phyloP scores from a whole-genome alignment of 2,329 filamentous ascomycete genomes.

The Trichoderma semiorbis region DNA sequence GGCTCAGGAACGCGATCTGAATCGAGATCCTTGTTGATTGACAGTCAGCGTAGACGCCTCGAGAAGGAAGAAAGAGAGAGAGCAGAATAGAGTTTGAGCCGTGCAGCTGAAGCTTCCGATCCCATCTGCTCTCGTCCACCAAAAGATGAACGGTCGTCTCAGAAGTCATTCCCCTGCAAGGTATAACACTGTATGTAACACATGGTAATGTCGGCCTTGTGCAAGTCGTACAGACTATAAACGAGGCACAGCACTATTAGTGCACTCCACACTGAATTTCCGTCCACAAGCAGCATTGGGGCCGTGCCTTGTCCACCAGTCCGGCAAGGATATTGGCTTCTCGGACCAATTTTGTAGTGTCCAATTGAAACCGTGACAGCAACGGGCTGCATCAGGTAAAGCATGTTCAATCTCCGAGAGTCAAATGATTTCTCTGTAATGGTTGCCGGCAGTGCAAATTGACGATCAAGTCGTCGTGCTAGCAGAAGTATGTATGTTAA shows the following conservation, averaged over 20 bases:
- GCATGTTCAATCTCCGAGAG: conserved; percentile 14
- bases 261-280: not conserved
- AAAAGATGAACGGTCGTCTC: not conserved
- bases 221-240: not conserved
- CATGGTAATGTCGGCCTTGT: conserved; percentile 1
- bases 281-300: conserved; percentile 7
- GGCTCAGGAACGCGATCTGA: not conserved
- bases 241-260: conserved; percentile 5
- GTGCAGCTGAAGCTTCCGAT: not conserved
- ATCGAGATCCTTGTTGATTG: not conserved
- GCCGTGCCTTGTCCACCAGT: conserved; percentile 3
- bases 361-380: not conserved
- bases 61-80: not conserved
- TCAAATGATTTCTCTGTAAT: not conserved
- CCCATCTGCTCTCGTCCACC: not conserved
- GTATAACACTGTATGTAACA: not conserved
- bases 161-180: not conserved
- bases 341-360: not conserved
- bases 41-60: not conserved
- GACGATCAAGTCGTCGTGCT: not conserved
- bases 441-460: conserved; percentile 10
- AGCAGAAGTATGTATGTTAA: not conserved
- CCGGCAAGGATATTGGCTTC: conserved; percentile 5
- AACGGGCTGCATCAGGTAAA: conserved; percentile 10
- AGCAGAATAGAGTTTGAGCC: not conserved